Percentiles rank a stretch among this genome's conserved stretches.
Conservation (phyloP, 2,329 filamentous ascomycete species). For the Amauroascus verrucosus region DNA sequence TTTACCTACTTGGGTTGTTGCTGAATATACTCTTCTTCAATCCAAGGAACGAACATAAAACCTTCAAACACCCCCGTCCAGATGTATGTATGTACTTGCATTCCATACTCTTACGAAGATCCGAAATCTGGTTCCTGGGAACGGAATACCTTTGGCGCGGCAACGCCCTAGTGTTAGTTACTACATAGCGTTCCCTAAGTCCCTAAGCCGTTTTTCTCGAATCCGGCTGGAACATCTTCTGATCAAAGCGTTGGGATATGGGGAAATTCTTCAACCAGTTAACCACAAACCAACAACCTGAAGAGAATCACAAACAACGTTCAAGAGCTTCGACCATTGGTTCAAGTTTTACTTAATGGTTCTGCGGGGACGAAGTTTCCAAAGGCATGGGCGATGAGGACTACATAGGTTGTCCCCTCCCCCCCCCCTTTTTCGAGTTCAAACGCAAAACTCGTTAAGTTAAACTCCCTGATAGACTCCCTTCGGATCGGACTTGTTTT, state of each 20-base stretch:
- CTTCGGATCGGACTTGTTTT: background rate
- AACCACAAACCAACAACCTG: background rate
- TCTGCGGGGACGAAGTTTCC: background rate
- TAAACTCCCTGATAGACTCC: background rate
- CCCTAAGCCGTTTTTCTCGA: background rate
- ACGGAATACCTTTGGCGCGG: background rate
- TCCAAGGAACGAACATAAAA: too few species aligned
- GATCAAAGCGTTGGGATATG: background rate
- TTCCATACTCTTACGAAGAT: too few species aligned
- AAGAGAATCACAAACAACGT: background rate
- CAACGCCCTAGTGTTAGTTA: too few species aligned
- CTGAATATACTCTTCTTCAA: too few species aligned
- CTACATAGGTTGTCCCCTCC: too few species aligned
- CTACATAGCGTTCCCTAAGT: background rate
- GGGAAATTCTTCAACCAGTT: background rate
- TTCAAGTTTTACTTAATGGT: background rate
- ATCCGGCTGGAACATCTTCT: background rate
- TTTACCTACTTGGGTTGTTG: too few species aligned
- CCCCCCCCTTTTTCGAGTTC: too few species aligned
- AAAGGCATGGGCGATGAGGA: too few species aligned
- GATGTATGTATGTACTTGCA: too few species aligned
- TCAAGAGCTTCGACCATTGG: background rate
- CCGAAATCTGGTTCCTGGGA: slow-evolving; percentile 5
- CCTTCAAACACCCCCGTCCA: too few species aligned
- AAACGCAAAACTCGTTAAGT: too few species aligned